Conservation (phyloP, 208 protist genomes). For the Trypanosomatidae sp. region DNA sequence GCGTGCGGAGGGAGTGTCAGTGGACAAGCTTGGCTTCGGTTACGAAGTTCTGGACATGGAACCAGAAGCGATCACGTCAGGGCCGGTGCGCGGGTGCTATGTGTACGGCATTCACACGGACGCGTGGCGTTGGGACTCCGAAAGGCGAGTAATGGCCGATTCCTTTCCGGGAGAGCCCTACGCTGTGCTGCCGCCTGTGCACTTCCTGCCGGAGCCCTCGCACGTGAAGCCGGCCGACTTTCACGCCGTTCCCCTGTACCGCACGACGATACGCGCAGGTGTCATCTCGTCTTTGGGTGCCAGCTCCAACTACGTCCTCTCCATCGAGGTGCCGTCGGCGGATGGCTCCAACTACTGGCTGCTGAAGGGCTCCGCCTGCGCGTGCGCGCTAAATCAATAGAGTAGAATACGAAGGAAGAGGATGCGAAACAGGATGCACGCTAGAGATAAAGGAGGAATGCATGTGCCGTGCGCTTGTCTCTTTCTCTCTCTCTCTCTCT, state of each 20-base stretch:
- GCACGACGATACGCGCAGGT: slow-evolving; percentile 93
- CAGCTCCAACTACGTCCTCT: slow-evolving; percentile 95
- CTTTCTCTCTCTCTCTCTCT: neutral
- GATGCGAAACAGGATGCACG: neutral
- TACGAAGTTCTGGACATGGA: slow-evolving; percentile 83
- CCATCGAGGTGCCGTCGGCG: slow-evolving; percentile 85
- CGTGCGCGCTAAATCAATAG: slow-evolving; percentile 74
- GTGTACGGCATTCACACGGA: slow-evolving; percentile 97
- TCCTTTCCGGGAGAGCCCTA: slow-evolving; percentile 90
- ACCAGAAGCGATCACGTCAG: slow-evolving; percentile 46
- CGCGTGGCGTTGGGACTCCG: slow-evolving; percentile 95
- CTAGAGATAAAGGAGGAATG: neutral
- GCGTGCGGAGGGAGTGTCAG: slow-evolving; percentile 94
- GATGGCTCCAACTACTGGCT: slow-evolving; percentile 90
- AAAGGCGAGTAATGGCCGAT: slow-evolving; percentile 78
- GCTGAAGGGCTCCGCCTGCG: slow-evolving; percentile 89
- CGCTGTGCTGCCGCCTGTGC: slow-evolving; percentile 91
- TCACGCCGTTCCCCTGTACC: slow-evolving; percentile 95
- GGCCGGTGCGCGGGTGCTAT: slow-evolving; percentile 93
- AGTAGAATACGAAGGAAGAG: neutral
- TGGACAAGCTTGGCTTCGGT: slow-evolving; percentile 95
- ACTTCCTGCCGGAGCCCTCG: slow-evolving; percentile 94
- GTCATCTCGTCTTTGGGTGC: slow-evolving; percentile 96
- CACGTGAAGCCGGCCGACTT: slow-evolving; percentile 63
- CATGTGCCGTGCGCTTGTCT: neutral